These are phyloP conservation scores for Aspergillus indologenus DNA, from an alignment of 495 filamentous ascomycete species.

Conservation along the genomic window DNA sequence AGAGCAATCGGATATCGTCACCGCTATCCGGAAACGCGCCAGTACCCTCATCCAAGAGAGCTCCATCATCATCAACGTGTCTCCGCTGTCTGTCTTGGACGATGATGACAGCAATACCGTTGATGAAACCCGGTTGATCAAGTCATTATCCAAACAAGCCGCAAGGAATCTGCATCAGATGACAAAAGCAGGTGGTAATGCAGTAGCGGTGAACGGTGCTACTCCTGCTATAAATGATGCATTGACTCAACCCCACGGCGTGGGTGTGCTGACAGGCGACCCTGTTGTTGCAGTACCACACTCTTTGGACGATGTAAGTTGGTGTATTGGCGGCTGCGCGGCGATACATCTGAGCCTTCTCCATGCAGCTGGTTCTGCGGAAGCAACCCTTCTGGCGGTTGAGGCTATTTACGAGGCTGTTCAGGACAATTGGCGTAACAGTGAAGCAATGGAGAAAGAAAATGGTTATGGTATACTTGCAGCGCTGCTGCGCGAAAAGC, in stretches of 20 bases:
- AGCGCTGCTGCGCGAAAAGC: slow-evolving; percentile 70
- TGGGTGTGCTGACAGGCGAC: slow-evolving; percentile 76
- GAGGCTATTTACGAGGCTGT: slow-evolving; percentile 81
- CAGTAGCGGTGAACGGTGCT: slow-evolving; percentile 83
- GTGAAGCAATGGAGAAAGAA: slow-evolving; percentile 95
- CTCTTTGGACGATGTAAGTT: slow-evolving; percentile 85
- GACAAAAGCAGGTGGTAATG: slow-evolving; percentile 68
- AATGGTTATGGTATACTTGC: slow-evolving; percentile 91
- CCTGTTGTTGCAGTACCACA: slow-evolving; percentile 78
- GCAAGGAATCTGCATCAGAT: slow-evolving; percentile 67
- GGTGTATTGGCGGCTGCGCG: slow-evolving; percentile 84
- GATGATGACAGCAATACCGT: slow-evolving; percentile 66
- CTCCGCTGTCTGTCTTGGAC: slow-evolving; percentile 72
- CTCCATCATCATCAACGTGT: slow-evolving; percentile 81
- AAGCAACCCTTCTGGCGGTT: slow-evolving; percentile 70
- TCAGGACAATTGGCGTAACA: slow-evolving; percentile 90
- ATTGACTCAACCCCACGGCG: slow-evolving; percentile 69
- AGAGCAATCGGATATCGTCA: slow-evolving; percentile 86
- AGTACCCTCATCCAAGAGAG: slow-evolving; percentile 75
- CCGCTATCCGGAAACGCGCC: slow-evolving; percentile 79
- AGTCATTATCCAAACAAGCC: slow-evolving; percentile 71
- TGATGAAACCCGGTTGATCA: slow-evolving; percentile 70
- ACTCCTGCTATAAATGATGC: slow-evolving; percentile 88
- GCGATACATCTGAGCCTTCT: slow-evolving; percentile 80
- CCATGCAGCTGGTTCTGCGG: slow-evolving; percentile 65